Evolutionary conservation across 768 basidiomycete genomes (phyloP), one percentile per base, ranked within the genome.

Genomic region (Exsudoporus frostii): DNA sequence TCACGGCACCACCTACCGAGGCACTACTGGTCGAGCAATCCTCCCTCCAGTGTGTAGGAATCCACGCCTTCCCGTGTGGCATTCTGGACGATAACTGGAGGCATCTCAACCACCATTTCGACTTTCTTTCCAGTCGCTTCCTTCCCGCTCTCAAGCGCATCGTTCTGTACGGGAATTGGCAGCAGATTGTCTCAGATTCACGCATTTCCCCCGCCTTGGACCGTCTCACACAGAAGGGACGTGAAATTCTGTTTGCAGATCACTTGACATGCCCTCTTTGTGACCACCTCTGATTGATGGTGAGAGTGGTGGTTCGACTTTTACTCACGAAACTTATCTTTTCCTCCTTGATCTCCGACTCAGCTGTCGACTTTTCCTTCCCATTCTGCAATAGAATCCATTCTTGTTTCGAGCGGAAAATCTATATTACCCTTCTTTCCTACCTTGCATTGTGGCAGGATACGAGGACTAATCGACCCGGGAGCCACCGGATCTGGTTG

Each of bases 81-180:
- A 69, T 79, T 53, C 60, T 80, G 20, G 53, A 60, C 17, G 71
- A 72, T 19, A 73, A 67, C 30, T 62, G 68, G 48, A 69, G 62
- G 14, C 60, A 70, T 54, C 53, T 65, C 33, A 56, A 66, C 24
- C 61, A 61, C 20, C 84, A 87, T 61, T 76, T 85, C 34, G 60
- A 71, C 36, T 68, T 76, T 30, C 73, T 81, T 51, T 69, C 69
- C 10, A 62, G 74, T 19, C 64, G 53, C 1, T 60, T 60, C 30
- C 77, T 85, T 58, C 77, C 84, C 19, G 65, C 72, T 22, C 75
- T 88, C 17, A 64, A 65, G 43, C 61, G 58, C 14, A 58, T 87
- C 4, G 54, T 76, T 25, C 63, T 87, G 19, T 74, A 82, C 53
- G 84, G 84, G 11, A 71, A 81, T 43, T 86, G 85, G 83, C 67